Percentiles rank a stretch among this genome's conserved stretches.
Conservation (phyloP, 2,329 filamentous ascomycete genomes). For the Amylocarpus encephaloides region DNA sequence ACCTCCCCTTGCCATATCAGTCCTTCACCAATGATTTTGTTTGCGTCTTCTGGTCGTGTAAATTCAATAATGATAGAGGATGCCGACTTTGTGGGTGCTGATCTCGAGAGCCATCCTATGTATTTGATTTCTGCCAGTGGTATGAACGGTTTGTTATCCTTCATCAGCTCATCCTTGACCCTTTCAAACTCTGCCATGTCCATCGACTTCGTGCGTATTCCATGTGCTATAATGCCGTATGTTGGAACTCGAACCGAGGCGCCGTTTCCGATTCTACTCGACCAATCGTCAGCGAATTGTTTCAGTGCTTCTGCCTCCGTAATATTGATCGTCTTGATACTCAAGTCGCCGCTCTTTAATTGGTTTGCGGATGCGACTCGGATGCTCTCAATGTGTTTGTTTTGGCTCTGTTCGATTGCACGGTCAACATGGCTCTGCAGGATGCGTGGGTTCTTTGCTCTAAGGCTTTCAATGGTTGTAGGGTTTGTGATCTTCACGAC, state of each 20-base stretch:
- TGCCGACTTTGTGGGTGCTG: slow-evolving; percentile 1
- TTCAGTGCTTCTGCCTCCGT: slow-evolving; percentile 9
- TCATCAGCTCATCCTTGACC: slow-evolving; percentile 1
- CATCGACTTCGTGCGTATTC: slow-evolving; percentile 8
- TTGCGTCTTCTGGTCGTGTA: slow-evolving; percentile 6
- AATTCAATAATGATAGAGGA: slow-evolving; percentile 10
- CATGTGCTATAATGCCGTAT: slow-evolving; percentile 11
- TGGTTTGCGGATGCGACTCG: slow-evolving; percentile 9
- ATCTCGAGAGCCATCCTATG: slow-evolving; percentile 5
- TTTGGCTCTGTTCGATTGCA: slow-evolving; percentile 22
- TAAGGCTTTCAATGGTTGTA: slow-evolving; percentile 15
- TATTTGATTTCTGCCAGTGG: slow-evolving; percentile 7
- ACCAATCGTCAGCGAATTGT: slow-evolving; percentile 10
- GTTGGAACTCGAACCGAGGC: slow-evolving; percentile 7
- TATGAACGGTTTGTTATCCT: slow-evolving; percentile 8
- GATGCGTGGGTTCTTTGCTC: slow-evolving; percentile 15
- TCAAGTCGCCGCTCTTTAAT: slow-evolving; percentile 13
- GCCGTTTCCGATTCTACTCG: slow-evolving; percentile 7
- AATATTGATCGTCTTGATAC: slow-evolving; percentile 8
- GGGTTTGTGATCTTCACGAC: slow-evolving; percentile 17
- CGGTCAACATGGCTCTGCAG: slow-evolving; percentile 16
- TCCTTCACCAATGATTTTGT: slow-evolving; percentile 10
- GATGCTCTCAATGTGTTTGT: slow-evolving; percentile 10
- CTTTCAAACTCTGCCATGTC: slow-evolving; percentile 8
- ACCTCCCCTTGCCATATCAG: slow-evolving; percentile 8